A percentile compares a stretch with the other conserved stretches of the same genome.
These are phyloP conservation scores for Fusarium palustre DNA, from an alignment of 2,329 filamentous ascomycete species.

Conservation along the genomic window DNA sequence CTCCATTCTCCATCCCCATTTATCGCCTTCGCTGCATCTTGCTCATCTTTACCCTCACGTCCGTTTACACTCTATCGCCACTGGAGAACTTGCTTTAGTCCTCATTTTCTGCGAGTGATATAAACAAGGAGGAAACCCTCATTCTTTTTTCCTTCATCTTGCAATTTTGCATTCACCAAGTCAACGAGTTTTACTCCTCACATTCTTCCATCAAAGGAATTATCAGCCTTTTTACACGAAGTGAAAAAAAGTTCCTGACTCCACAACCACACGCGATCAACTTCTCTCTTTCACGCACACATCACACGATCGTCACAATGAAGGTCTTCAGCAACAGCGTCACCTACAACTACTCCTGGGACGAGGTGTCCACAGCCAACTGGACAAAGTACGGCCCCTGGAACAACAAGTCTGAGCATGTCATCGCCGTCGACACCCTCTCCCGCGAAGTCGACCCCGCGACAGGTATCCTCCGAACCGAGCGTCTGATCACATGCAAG, in stretches of 20 bases:
- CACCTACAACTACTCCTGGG: conserved; percentile 98
- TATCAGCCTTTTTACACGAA: neutral
- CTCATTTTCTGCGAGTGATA: conserved; percentile 34
- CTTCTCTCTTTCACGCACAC: conserved; percentile 10
- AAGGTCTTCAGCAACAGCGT: conserved; percentile 93
- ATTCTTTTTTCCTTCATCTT: conserved; percentile 2
- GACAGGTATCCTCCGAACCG: conserved; percentile 71
- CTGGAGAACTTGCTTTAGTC: conserved; percentile 30
- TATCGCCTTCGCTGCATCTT: conserved; percentile 9
- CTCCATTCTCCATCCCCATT: conserved; percentile 15
- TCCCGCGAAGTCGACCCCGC: conserved; percentile 70
- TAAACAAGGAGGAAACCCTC: conserved; percentile 25
- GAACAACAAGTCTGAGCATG: conserved; percentile 98
- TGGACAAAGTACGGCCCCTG: conserved; percentile 99
- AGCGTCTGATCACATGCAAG: conserved; percentile 72
- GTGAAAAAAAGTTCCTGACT: conserved; percentile 39
- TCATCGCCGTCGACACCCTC: conserved; percentile 94
- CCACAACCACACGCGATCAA: conserved; percentile 21
- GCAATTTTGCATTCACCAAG: conserved; percentile 13
- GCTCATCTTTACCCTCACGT: conserved; percentile 38
- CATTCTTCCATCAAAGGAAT: conserved; percentile 12
- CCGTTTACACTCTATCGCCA: conserved; percentile 33
- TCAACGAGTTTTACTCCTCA: neutral
- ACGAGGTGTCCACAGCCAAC: conserved; percentile 96
- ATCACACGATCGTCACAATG: conserved; percentile 66